phyloP scores from a whole-genome alignment of 768 basidiomycete species.

The Mrakia hoshinonis region DNA sequence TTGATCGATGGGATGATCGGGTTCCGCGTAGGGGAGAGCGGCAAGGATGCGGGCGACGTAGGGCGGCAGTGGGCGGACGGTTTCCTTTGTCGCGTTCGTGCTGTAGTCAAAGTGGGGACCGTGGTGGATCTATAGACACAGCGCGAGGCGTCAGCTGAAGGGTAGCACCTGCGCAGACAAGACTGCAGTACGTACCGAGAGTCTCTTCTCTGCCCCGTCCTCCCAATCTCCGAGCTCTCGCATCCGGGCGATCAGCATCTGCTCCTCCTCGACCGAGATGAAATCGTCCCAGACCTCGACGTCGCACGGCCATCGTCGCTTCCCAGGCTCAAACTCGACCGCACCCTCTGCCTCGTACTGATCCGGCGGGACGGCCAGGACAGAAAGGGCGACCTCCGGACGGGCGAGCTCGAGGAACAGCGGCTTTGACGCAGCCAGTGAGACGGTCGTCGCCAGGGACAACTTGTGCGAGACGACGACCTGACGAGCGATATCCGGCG shows the following conservation, averaged over 20 bases:
- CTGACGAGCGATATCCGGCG: not conserved
- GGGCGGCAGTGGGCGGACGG: slow-evolving; percentile 1
- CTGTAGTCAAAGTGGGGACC: slow-evolving; percentile 27
- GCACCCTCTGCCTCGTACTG: slow-evolving; percentile 5
- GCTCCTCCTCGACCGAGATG: slow-evolving; percentile 19
- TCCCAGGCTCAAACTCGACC: slow-evolving; percentile 18
- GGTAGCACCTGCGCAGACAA: not conserved
- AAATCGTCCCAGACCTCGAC: slow-evolving; percentile 28
- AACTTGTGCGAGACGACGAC: not conserved
- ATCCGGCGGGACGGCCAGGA: slow-evolving; percentile 8
- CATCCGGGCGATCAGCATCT: slow-evolving; percentile 20
- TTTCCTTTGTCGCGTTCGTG: slow-evolving; percentile 13
- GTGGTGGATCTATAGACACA: slow-evolving; percentile 11
- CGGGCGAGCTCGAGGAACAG: slow-evolving; percentile 26
- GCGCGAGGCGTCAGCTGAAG: too few species aligned
- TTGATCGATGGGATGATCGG: slow-evolving; percentile 8
- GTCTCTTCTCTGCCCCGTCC: slow-evolving; percentile 15
- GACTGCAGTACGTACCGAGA: slow-evolving; percentile 7
- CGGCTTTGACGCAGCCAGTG: slow-evolving; percentile 7
- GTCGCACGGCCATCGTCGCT: slow-evolving; percentile 18
- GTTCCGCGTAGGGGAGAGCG: slow-evolving; percentile 15
- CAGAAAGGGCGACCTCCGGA: slow-evolving; percentile 12
- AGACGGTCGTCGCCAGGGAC: not conserved
- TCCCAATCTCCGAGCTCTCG: slow-evolving; percentile 22
- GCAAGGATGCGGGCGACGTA: slow-evolving; percentile 2